Conservation (phyloP, 2,329 filamentous ascomycete genomes). For the Dothideomycetes sp. region DNA sequence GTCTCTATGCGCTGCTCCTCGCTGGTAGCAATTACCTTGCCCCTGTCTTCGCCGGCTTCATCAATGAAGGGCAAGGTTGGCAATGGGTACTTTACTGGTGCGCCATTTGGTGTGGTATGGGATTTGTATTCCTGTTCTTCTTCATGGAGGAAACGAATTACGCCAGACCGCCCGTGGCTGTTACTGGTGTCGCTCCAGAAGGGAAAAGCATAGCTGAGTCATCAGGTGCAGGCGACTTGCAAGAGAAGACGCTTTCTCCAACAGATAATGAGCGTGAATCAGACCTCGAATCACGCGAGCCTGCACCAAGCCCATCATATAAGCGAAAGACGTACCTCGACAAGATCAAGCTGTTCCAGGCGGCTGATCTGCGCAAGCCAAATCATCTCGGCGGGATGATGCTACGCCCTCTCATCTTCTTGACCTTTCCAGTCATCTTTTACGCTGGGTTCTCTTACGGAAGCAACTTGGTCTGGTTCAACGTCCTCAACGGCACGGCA, state of each 20-base stretch:
- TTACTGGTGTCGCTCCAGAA: conserved; percentile 1
- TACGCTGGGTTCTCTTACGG: conserved; percentile 31
- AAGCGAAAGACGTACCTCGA: conserved; percentile 21
- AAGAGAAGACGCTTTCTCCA: not conserved
- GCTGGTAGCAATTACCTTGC: conserved; percentile 34
- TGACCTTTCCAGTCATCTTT: conserved; percentile 27
- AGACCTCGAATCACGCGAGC: not conserved
- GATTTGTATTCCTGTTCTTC: conserved; percentile 44
- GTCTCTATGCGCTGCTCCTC: conserved; percentile 23
- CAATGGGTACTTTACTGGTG: conserved; percentile 42
- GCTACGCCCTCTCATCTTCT: conserved; percentile 14
- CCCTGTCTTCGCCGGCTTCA: conserved; percentile 39
- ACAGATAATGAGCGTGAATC: not conserved
- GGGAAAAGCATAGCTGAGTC: not conserved
- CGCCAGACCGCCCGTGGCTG: not conserved
- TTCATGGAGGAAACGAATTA: conserved; percentile 52
- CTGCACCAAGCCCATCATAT: not conserved
- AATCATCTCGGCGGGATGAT: conserved; percentile 20
- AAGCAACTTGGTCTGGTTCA: conserved; percentile 29
- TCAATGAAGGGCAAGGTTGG: conserved; percentile 39
- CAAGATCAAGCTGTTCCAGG: conserved; percentile 22
- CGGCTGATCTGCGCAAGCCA: conserved; percentile 19
- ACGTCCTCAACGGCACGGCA: conserved; percentile 31
- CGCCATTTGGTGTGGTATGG: conserved; percentile 40
- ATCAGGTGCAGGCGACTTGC: not conserved